Evolutionary conservation across 306 rosid genomes (phyloP).

Genomic region (Calophaca sinica): DNA sequence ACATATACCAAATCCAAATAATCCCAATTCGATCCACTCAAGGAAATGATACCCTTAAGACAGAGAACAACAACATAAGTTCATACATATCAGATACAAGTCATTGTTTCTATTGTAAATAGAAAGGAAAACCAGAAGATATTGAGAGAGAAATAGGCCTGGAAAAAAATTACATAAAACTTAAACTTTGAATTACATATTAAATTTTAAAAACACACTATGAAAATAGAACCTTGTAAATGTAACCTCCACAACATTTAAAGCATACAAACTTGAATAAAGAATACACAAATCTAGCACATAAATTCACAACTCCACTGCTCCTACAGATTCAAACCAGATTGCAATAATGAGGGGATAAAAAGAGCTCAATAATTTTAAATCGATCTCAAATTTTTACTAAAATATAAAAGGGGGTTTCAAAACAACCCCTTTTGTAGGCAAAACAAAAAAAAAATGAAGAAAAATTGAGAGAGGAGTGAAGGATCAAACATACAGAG

Average conservation of each 20-base stretch:
- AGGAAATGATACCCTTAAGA: not conserved
- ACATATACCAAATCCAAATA: not conserved
- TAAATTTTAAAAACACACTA: not conserved
- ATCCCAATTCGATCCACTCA: constrained; percentile 37
- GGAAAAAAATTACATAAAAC: not conserved
- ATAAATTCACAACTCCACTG: too few species aligned
- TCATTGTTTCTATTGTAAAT: too few species aligned
- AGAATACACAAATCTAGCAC: too few species aligned
- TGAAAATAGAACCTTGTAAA: too few species aligned
- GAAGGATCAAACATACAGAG: constrained; percentile 60
- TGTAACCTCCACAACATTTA: too few species aligned
- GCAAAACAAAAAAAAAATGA: not conserved
- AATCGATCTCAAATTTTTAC: not conserved
- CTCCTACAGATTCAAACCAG: too few species aligned
- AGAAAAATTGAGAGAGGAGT: constrained; percentile 17
- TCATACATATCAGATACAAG: too few species aligned
- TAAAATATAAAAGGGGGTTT: not conserved
- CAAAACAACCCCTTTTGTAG: not conserved
- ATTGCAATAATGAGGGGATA: too few species aligned
- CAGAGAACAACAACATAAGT: too few species aligned
- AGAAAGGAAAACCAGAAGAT: too few species aligned
- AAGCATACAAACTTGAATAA: too few species aligned
- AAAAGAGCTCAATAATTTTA: not conserved
- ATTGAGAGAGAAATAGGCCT: too few species aligned
- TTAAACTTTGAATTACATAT: not conserved